A percentile compares a stretch with the other conserved stretches of the same genome.
Conservation (phyloP, 805 yeast species). For the Lipomyces yamanashiensis region DNA sequence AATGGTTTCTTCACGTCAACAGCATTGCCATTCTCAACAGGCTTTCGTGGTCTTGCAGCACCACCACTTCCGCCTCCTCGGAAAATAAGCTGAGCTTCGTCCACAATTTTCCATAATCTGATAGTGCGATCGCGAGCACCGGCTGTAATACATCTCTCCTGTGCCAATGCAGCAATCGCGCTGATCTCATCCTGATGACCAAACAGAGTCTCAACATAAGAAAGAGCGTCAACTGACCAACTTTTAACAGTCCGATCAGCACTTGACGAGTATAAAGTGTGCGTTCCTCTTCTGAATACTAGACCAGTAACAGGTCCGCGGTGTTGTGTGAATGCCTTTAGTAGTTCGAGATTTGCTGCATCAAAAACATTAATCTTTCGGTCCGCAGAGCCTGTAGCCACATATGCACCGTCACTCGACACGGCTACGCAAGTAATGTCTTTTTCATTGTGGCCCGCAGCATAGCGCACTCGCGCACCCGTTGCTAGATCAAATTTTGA, state of each 20-base stretch:
- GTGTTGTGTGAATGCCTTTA: slow-evolving; percentile 75
- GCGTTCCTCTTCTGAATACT: slow-evolving; percentile 77
- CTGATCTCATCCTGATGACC: slow-evolving; percentile 93
- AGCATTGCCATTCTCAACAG: background rate
- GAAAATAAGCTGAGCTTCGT: slow-evolving; percentile 90
- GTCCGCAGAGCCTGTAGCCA: slow-evolving; percentile 91
- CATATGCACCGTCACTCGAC: slow-evolving; percentile 82
- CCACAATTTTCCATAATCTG: slow-evolving; percentile 95
- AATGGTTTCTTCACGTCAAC: slow-evolving; percentile 39
- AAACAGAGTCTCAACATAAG: slow-evolving; percentile 87
- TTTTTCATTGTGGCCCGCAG: slow-evolving; percentile 68
- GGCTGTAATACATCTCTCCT: slow-evolving; percentile 93
- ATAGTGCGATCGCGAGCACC: slow-evolving; percentile 95
- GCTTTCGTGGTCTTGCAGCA: slow-evolving; percentile 32
- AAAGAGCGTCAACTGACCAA: slow-evolving; percentile 79
- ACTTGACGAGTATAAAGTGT: slow-evolving; percentile 88
- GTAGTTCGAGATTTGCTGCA: slow-evolving; percentile 71
- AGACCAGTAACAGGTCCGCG: slow-evolving; percentile 74
- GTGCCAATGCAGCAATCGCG: slow-evolving; percentile 77
- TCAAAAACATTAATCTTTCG: slow-evolving; percentile 85
- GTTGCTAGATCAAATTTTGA: slow-evolving; percentile 78
- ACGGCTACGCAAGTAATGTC: slow-evolving; percentile 80
- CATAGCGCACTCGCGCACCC: slow-evolving; percentile 66
- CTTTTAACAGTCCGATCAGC: slow-evolving; percentile 90
- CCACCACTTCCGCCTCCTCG: slow-evolving; percentile 74